A percentile compares a stretch with the other conserved stretches of the same genome.
phyloP scores from a whole-genome alignment of 257 asterid species.

The Knoxia roxburghii region DNA sequence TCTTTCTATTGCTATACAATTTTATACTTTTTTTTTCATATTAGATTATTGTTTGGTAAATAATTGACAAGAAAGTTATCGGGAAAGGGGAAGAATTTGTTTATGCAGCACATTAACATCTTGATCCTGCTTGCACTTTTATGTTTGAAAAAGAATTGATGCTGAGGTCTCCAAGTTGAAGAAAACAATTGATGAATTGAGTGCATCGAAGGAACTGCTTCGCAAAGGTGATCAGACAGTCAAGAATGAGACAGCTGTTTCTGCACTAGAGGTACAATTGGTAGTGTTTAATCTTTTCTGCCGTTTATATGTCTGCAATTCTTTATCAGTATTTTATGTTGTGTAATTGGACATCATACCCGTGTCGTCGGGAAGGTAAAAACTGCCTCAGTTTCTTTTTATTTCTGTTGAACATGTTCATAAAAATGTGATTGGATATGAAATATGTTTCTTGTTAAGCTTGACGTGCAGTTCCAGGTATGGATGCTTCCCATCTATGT shows the following conservation, averaged over 20 bases:
- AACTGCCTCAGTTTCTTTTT: neutral
- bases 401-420: neutral
- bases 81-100: neutral
- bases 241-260: slow-evolving; percentile 34
- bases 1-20: slow-evolving; percentile 1
- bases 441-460: neutral
- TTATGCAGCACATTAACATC: neutral
- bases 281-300: slow-evolving; percentile 11
- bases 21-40: neutral
- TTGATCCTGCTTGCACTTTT: neutral
- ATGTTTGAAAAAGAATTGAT: slow-evolving; percentile 60
- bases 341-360: neutral
- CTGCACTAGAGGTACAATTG: slow-evolving; percentile 57
- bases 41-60: neutral
- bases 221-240: slow-evolving; percentile 36
- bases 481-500: neutral
- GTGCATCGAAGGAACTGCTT: slow-evolving; percentile 33
- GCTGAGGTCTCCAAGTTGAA: slow-evolving; percentile 64
- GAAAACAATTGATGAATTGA: slow-evolving; percentile 62
- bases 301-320: slow-evolving; percentile 3
- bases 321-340: neutral
- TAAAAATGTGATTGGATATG: neutral
- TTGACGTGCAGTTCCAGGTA: neutral
- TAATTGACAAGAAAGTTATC: neutral
- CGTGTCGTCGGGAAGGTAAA: neutral